Percentiles rank a stretch among this genome's conserved stretches.
These are phyloP conservation scores for Flaveria trinervia DNA, from an alignment of 129 eudicot genomes.

Conservation along the genomic window DNA sequence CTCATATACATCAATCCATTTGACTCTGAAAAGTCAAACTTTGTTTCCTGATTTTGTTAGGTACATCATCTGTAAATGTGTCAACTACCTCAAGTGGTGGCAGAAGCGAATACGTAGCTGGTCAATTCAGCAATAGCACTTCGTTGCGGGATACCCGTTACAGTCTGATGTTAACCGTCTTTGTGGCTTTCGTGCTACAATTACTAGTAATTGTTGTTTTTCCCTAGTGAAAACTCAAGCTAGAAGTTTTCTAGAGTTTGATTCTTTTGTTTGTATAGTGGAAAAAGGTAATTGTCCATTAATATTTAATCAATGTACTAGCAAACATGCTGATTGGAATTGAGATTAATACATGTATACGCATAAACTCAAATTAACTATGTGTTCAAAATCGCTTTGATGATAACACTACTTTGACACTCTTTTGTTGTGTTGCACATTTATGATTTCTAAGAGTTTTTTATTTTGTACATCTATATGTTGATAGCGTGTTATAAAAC, in stretches of 20 bases:
- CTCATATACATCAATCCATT: not conserved
- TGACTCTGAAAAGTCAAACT: not conserved
- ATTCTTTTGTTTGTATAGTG: conserved; percentile 37
- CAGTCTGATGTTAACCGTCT: conserved; percentile 29
- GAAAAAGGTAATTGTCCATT: conserved; percentile 27
- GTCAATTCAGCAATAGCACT: conserved; percentile 51
- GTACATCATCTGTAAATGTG: conserved; percentile 77
- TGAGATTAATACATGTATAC: conserved; percentile 24
- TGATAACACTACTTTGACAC: not conserved
- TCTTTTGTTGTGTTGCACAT: not conserved
- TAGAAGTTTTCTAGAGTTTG: conserved; percentile 17
- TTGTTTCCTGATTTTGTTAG: conserved; percentile 35
- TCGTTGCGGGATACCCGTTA: conserved; percentile 31
- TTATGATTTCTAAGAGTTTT: not conserved
- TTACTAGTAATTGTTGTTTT: conserved; percentile 21
- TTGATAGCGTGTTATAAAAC: too few species aligned
- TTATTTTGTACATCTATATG: not conserved
- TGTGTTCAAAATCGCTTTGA: not conserved
- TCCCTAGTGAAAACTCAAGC: conserved; percentile 19
- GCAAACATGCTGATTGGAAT: conserved; percentile 29
- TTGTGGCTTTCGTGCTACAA: conserved; percentile 44
- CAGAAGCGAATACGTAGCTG: conserved; percentile 64
- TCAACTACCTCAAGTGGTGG: conserved; percentile 65
- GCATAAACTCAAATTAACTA: not conserved
- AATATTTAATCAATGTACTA: conserved; percentile 28